A percentile compares a stretch with the other conserved stretches of the same genome.
Conservation (phyloP, 805 yeast genomes). For the Starmerella kuoi region DNA sequence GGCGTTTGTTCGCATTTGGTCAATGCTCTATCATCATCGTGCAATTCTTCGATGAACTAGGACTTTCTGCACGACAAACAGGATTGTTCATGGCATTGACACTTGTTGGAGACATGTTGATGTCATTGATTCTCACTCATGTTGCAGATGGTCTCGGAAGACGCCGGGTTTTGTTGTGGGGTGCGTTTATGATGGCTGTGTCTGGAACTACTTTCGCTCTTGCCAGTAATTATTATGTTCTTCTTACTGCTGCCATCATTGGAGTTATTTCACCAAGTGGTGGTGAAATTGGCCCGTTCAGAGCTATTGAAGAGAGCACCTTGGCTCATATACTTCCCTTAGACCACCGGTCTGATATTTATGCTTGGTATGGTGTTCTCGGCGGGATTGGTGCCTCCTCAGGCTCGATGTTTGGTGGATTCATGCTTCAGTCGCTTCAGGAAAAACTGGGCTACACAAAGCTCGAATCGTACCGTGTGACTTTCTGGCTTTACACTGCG, state of each 20-base stretch:
- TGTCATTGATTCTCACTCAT: constrained; percentile 64
- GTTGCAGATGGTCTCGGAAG: constrained; percentile 63
- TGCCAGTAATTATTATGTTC: constrained; percentile 39
- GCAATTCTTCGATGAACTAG: constrained; percentile 44
- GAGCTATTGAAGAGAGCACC: constrained; percentile 70
- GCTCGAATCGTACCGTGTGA: constrained; percentile 35
- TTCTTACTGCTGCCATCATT: constrained; percentile 57
- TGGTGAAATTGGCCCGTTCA: constrained; percentile 82
- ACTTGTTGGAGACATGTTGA: constrained; percentile 58
- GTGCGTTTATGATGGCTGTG: constrained; percentile 52
- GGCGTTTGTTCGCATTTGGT: constrained; percentile 60
- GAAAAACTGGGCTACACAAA: constrained; percentile 19
- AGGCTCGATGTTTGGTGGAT: constrained; percentile 56
- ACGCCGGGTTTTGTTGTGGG: constrained; percentile 46
- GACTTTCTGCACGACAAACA: constrained; percentile 43
- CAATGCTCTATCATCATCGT: constrained; percentile 66
- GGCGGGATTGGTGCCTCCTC: constrained; percentile 60
- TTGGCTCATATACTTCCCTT: constrained; percentile 55
- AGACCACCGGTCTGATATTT: constrained; percentile 48
- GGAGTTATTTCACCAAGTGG: constrained; percentile 86
- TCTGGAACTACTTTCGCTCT: constrained; percentile 55
- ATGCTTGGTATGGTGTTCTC: constrained; percentile 59
- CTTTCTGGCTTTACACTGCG: constrained; percentile 44
- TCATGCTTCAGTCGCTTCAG: constrained; percentile 34
- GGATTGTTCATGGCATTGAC: constrained; percentile 76